Evolutionary conservation across 371 early-diverging fungal genomes (phyloP), one percentile per base, ranked within the genome.

Genomic region (Mucor plumbeus): DNA sequence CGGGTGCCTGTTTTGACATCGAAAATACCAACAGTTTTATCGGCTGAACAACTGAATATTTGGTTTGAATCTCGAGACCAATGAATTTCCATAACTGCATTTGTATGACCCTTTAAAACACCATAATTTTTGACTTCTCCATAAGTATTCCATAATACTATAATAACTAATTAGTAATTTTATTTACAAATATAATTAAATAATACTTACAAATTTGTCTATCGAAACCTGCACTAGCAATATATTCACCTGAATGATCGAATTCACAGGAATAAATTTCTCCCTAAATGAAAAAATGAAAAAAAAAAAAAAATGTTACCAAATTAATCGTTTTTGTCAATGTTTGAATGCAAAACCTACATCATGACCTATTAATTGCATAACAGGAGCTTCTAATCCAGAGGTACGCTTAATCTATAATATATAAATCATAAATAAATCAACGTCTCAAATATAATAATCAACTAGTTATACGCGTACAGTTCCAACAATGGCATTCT

Each of bases 121-220:
- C 92, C 92, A 75, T 94, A 95, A 78, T 97, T 97, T 60, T 79
- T 74, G 71, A 94, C 91, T 40, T 95, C 96, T 11, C 95, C 95
- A 73, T 92, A 93, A 2, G 94, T 92, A 70, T 94, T 92, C 99
- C 97, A 98, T 44, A 98, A 77, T 59, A 92, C 93, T 92, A 82
- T 31, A 14, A 1, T 21, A 17, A 14, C 6, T 31, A 0, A 2
- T 50, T 6, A 53, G 53, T 31, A 26, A 26, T 14, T 53, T 4
- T 10, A 8, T 11, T 9, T 53, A 21, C 4, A 11, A 3, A 4
- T 14, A 10, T 5, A 5, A 14, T 13, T 3, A 13, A 6, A 13
- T 14, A 0, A 9, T 38, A 76, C 90, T 71, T 84, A 95, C 93
- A 83, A 31, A 97, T 94, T 19, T 80, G 84, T 73, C 90, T 79